phyloP scores from a whole-genome alignment of 192 early-diverging fungal species.

The Rhizophlyctis rosea region DNA sequence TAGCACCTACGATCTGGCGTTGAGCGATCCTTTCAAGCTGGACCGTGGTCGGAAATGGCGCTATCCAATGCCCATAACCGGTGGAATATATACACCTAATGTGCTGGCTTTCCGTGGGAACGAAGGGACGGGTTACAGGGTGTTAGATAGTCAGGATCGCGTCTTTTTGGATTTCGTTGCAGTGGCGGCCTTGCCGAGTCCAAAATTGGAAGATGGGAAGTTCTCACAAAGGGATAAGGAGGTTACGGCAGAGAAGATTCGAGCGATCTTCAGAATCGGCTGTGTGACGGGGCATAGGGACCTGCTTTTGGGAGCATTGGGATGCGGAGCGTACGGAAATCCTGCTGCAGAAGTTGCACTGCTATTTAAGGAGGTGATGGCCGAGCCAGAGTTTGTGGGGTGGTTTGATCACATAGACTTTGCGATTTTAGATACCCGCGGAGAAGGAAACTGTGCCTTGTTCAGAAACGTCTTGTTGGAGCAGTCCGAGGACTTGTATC shows the following conservation, averaged over 20 bases:
- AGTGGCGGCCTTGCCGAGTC: background rate
- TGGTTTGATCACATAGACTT: too few relatives aligned
- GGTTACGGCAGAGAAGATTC: background rate
- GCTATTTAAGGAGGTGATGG: background rate
- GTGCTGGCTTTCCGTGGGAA: background rate
- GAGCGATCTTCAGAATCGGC: background rate
- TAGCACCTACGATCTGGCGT: background rate
- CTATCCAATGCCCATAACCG: background rate
- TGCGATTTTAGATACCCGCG: too few relatives aligned
- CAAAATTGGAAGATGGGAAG: background rate
- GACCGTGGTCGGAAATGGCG: background rate
- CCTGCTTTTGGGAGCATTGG: background rate
- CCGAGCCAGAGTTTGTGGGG: background rate
- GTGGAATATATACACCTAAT: background rate
- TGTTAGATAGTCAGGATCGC: too few relatives aligned
- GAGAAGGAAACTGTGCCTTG: too few relatives aligned
- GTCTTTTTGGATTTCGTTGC: too few relatives aligned
- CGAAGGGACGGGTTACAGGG: too few relatives aligned
- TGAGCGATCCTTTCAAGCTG: background rate
- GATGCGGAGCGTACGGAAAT: background rate
- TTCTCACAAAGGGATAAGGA: background rate
- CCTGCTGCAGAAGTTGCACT: background rate
- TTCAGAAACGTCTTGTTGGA: too few relatives aligned
- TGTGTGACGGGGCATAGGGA: background rate
- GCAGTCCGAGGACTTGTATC: too few relatives aligned